Evolutionary conservation across 495 filamentous ascomycete genomes (phyloP), one percentile per base, ranked within the genome.

Genomic region (Podospora comata): DNA sequence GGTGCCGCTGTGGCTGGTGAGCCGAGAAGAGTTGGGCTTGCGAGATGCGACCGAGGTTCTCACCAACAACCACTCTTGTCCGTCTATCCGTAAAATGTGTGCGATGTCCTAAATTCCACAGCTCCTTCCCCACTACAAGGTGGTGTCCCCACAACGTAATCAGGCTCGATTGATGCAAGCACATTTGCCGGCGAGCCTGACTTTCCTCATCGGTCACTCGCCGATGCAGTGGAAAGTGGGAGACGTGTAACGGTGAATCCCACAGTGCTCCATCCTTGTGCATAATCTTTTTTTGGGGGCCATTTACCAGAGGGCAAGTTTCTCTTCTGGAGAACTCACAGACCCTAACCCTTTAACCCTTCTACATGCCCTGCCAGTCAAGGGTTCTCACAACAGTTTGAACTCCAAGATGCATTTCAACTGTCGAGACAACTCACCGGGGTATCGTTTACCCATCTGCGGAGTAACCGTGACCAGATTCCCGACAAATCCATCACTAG

Each of bases 131-230:
- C 39, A 13, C 39, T 16, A 48, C 39, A 48, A 48, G 18, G 23
- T 26, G 55, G n/a, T 58, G 55, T 58, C 55, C 39, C 55, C 18
- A 58, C 23, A 58, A 58, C 55, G 55, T 58, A 58, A 58, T 58
- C 55, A 58, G n/a, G 16, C 55, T 11, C 55, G 55, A 58, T 11
- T n/a, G 55, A 58, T 58, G 55, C 55, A 58, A 58, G 55, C 55
- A 19, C 55, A 58, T 58, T 58, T 58, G 55, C 55, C 55, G 55
- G 55, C n/a, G 23, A 26, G 11, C 6, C n/a, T 58, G 55, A 58
- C 55, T 58, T 56, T 19, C 55, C 55, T 58, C 55, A 58, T 58
- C 55, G 4, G 55, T 58, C 55, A 20, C 55, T 58, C n/a, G 55
- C 55, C 55, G 55, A 58, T 18, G 19, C 30, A 32, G 4, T 32